phyloP scores from a whole-genome alignment of 306 rosid species.

The Citrullus amarus region DNA sequence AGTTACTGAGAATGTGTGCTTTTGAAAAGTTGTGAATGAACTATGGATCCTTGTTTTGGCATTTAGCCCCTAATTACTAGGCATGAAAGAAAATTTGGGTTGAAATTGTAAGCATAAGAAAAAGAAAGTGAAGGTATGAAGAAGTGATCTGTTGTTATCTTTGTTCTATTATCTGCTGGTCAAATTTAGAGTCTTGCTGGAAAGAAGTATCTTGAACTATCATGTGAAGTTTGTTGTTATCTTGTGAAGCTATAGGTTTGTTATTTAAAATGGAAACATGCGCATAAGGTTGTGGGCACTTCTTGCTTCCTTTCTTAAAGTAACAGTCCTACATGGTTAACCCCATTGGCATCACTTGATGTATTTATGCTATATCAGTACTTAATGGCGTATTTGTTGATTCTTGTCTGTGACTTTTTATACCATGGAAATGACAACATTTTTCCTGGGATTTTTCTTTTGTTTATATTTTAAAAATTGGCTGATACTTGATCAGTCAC shows the following conservation, averaged over 20 bases:
- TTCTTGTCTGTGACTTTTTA: not conserved
- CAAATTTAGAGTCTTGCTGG: not conserved
- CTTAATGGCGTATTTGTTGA: not conserved
- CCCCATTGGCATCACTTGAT: not conserved
- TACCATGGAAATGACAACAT: not conserved
- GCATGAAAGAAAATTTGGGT: not conserved
- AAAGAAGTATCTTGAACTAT: slow-evolving; percentile 1
- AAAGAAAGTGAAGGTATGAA: not conserved
- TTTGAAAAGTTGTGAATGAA: not conserved
- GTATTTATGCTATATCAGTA: not conserved
- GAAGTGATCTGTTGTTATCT: not conserved
- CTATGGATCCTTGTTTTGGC: not conserved
- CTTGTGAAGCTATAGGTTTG: slow-evolving; percentile 2
- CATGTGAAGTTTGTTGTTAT: not conserved
- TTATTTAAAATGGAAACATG: not conserved
- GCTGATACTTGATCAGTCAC: not conserved
- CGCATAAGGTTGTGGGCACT: not conserved
- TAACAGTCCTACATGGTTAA: not conserved
- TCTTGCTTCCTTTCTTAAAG: not conserved
- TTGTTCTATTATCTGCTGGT: not conserved
- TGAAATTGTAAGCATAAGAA: not conserved
- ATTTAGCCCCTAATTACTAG: not conserved
- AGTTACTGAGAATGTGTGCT: not conserved
- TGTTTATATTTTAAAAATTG: not conserved
- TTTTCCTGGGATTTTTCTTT: not conserved